Base-by-base conservation (phyloP, 2,329 filamentous ascomycete genomes). In the Aciculosporium take region DNA sequence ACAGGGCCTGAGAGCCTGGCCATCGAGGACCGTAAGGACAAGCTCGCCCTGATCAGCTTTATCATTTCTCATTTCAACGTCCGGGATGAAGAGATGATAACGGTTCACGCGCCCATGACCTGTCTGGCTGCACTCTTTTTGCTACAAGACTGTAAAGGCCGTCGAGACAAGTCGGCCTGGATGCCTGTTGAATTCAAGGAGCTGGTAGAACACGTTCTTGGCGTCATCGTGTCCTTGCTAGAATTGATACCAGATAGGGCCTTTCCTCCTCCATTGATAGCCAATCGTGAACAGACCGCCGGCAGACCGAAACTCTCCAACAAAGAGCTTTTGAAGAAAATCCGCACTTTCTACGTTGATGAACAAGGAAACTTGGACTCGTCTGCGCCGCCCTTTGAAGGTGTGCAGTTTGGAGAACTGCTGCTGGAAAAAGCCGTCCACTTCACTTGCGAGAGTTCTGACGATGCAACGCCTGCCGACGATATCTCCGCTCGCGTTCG, bases 81-180 rank as follows among this genome's bases (percentile, higher is more conserved):
- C 38, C 77, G 81, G 40, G 91, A 98, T 61, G 91, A 96, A 58
- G 93, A 98, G 55, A 96, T 98, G 89, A 62, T 94, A 13, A 76
- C 83, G 2, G 66, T 84, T 18, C 89, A 96, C 61, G 82, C 88
- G 24, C 89, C 89, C 27, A 62, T 93, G 23, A 72, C 82, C 40
- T 60, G 59, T 30, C 42, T 64, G 24, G 57, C 59, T 4, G 71
- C 78, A 2, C 60, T 93, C n/a, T 75, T 79, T 3, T 80, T 74
- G 74, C 61, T 80, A 32, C 65, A 78, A 53, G 67, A 81, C 42
- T 59, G 64, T 3, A 67, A 62, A 44, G 62, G 62, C 12, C 55
- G 57, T 27, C 49, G 45, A 58, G 57, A 44, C 49, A 57, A 47
- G 15, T 37, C 39, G 41, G 18, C 48, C 46, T 35, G 61, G 66